Evolutionary conservation across 176 grass and related monocot species (phyloP).

Genomic region (Chloris gayana): DNA sequence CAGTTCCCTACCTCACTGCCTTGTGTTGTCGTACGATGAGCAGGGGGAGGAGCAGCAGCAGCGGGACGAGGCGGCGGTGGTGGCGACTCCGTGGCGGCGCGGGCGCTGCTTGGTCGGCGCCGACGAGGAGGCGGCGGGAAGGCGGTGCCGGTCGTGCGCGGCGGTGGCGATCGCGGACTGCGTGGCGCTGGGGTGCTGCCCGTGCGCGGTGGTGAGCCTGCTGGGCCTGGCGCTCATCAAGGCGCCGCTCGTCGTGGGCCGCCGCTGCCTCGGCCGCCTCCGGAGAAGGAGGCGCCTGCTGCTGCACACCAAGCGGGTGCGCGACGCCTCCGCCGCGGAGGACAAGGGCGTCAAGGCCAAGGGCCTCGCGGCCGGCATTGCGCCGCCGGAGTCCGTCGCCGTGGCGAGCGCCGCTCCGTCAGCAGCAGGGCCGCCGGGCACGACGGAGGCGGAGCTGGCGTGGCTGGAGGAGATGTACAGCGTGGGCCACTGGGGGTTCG

Average conservation of each 20-base stretch:
- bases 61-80: not conserved
- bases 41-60: not conserved
- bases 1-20: not conserved
- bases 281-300: conserved; percentile 9
- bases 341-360: not conserved
- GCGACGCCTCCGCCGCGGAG: conserved; percentile 31
- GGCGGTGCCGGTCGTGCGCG: conserved; percentile 65
- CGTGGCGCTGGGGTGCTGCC: conserved; percentile 77
- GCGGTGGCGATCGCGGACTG: conserved; percentile 67
- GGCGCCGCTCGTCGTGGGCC: conserved; percentile 53
- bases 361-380: not conserved
- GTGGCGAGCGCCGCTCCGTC: not conserved
- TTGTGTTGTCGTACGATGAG: conserved; percentile 20
- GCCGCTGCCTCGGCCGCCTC: conserved; percentile 36
- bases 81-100: not conserved
- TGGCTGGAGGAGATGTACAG: conserved; percentile 70
- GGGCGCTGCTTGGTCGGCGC: conserved; percentile 15
- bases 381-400: not conserved
- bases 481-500: conserved; percentile 82
- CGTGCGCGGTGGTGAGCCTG: conserved; percentile 60
- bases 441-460: conserved; percentile 20
- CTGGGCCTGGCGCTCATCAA: conserved; percentile 59
- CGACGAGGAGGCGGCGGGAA: conserved; percentile 11
- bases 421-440: not conserved
- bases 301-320: conserved; percentile 43